Percentiles rank a stretch among this genome's conserved stretches.
Conservation (phyloP, 345 rosid species). For the Melaleuca quinquenervia region DNA sequence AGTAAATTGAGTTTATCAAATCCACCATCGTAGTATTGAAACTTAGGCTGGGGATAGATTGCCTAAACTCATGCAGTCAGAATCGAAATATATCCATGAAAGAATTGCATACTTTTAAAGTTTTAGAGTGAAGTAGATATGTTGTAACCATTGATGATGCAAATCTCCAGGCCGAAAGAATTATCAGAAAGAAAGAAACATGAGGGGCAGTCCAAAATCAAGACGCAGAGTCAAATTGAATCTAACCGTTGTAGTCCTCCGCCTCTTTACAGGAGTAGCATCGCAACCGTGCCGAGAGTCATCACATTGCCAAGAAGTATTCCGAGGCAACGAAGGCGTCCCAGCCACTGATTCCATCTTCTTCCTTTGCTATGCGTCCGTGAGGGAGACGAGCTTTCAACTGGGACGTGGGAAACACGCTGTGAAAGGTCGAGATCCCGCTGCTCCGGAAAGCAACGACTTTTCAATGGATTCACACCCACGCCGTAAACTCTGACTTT, state of each 20-base stretch:
- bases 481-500: too few relatives aligned
- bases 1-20: background rate
- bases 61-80: background rate
- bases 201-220: background rate
- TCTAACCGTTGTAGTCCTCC: background rate
- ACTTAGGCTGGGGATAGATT: background rate
- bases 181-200: background rate
- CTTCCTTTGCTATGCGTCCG: background rate
- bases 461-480: too few relatives aligned
- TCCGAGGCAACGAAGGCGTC: background rate
- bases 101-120: background rate
- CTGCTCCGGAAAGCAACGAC: too few relatives aligned
- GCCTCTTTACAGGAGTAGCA: background rate
- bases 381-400: background rate
- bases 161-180: background rate
- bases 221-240: background rate
- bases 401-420: background rate
- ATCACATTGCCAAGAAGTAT: background rate
- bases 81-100: too few relatives aligned
- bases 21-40: background rate
- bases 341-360: background rate
- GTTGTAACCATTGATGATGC: background rate
- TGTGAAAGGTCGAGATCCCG: too few relatives aligned
- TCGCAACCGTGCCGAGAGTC: background rate
- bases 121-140: too few relatives aligned